Evolutionary conservation across 129 eudicot species (phyloP).

Genomic region (Dittrichia graveolens): DNA sequence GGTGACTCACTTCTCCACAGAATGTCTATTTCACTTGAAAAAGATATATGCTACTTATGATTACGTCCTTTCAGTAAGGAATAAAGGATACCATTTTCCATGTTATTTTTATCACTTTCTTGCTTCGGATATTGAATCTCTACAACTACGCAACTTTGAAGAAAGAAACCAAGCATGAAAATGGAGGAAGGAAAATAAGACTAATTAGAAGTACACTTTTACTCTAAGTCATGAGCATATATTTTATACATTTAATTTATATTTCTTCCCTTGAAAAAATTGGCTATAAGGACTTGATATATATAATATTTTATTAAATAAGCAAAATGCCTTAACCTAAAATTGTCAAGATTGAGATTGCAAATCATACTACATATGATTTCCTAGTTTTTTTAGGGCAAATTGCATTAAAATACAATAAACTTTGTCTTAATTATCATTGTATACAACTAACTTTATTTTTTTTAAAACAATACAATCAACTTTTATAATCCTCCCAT

Average conservation of each 20-base stretch:
- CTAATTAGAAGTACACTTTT: background rate
- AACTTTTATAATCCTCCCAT: too few relatives aligned
- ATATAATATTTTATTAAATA: too few relatives aligned
- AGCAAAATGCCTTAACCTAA: too few relatives aligned
- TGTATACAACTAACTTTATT: too few relatives aligned
- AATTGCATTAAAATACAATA: too few relatives aligned
- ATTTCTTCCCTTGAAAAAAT: background rate
- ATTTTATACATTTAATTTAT: background rate
- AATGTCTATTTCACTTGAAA: background rate
- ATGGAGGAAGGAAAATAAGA: background rate
- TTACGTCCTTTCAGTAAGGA: background rate
- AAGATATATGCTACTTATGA: background rate
- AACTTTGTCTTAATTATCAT: too few relatives aligned
- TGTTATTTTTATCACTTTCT: constrained; percentile 12
- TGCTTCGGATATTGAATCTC: constrained; percentile 27
- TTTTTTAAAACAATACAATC: too few relatives aligned
- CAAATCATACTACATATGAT: too few relatives aligned
- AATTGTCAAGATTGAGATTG: too few relatives aligned
- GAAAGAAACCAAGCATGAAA: background rate
- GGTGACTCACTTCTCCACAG: constrained; percentile 14
- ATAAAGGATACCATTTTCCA: background rate
- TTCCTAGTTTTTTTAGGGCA: too few relatives aligned
- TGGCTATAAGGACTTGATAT: too few relatives aligned
- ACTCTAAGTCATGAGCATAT: background rate
- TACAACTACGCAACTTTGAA: background rate